A percentile compares a stretch with the other conserved stretches of the same genome.
phyloP scores from a whole-genome alignment of 805 yeast species.

The Pichia californica region DNA sequence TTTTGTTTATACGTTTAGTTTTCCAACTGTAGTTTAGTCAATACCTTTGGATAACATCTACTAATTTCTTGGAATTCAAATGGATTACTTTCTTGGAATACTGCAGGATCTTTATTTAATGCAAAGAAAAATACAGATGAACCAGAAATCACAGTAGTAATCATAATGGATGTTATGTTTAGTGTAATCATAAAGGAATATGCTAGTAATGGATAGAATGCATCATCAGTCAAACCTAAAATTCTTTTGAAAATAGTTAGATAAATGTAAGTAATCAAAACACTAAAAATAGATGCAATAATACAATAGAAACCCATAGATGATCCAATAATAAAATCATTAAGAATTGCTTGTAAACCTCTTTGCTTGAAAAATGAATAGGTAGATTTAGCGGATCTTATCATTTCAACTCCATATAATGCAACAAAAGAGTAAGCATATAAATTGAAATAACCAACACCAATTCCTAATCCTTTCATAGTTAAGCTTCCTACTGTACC shows the following conservation, averaged over 20 bases:
- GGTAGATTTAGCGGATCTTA: constrained; percentile 71
- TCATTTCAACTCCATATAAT: constrained; percentile 73
- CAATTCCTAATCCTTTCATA: constrained; percentile 1
- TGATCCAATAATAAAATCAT: constrained; percentile 74
- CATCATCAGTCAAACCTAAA: constrained; percentile 53
- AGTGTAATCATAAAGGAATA: constrained; percentile 53
- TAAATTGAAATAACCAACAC: constrained; percentile 48
- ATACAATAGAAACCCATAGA: constrained; percentile 66
- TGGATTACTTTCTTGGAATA: constrained; percentile 70
- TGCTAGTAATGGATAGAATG: constrained; percentile 30
- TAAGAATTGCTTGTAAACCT: constrained; percentile 77
- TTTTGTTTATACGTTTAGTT: neutral
- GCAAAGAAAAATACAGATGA: constrained; percentile 79
- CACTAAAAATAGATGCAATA: constrained; percentile 45
- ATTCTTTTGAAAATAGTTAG: constrained; percentile 61
- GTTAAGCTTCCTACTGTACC: constrained; percentile 3
- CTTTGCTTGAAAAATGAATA: constrained; percentile 65
- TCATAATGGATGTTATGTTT: constrained; percentile 63
- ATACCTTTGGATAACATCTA: constrained; percentile 21
- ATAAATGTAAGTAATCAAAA: constrained; percentile 56
- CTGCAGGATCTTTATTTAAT: constrained; percentile 78
- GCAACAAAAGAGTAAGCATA: constrained; percentile 86
- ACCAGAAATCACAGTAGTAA: constrained; percentile 71
- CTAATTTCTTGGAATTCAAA: constrained; percentile 29
- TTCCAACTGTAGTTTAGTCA: neutral